Evolutionary conservation across 2,329 filamentous ascomycete species (phyloP).

Genomic region (Xenoacremonium recifei): DNA sequence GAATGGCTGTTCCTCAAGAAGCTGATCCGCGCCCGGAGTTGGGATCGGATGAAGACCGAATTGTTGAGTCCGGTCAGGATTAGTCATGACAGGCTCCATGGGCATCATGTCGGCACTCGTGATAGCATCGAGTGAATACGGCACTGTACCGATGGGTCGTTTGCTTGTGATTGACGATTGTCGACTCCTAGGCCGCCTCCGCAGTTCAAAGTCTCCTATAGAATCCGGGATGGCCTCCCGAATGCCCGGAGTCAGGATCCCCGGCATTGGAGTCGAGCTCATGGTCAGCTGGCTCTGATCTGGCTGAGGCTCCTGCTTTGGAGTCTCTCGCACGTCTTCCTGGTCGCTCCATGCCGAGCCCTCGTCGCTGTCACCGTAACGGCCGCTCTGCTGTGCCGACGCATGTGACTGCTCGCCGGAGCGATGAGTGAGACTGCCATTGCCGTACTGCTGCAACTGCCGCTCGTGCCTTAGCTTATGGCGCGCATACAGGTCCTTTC

Average conservation of each 20-base stretch:
- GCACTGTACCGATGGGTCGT: conserved; percentile 11
- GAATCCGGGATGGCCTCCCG: not conserved
- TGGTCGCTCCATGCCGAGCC: conserved; percentile 27
- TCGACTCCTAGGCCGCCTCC: conserved; percentile 11
- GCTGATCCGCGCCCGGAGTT: conserved; percentile 14
- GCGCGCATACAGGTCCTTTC: conserved; percentile 27
- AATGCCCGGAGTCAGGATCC: not conserved
- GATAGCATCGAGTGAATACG: conserved; percentile 19
- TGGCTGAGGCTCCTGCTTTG: conserved; percentile 12
- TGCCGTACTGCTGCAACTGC: conserved; percentile 25
- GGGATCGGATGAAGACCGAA: conserved; percentile 15
- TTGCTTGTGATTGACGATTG: conserved; percentile 22
- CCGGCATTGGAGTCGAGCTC: not conserved
- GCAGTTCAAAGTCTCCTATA: conserved; percentile 17
- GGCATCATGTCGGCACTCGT: conserved; percentile 18
- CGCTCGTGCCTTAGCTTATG: conserved; percentile 27
- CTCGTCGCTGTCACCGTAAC: conserved; percentile 27
- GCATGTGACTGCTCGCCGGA: conserved; percentile 23
- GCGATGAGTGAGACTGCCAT: conserved; percentile 23
- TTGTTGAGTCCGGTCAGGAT: conserved; percentile 16
- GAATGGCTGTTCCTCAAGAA: conserved; percentile 25
- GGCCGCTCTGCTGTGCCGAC: conserved; percentile 15
- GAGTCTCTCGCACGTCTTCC: conserved; percentile 21
- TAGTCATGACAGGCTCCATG: conserved; percentile 17
- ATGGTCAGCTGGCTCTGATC: conserved; percentile 2